Percentiles rank a stretch among this genome's conserved stretches.
Conservation (phyloP, 768 basidiomycete species). For the Rubroboletus pulcherrimus region DNA sequence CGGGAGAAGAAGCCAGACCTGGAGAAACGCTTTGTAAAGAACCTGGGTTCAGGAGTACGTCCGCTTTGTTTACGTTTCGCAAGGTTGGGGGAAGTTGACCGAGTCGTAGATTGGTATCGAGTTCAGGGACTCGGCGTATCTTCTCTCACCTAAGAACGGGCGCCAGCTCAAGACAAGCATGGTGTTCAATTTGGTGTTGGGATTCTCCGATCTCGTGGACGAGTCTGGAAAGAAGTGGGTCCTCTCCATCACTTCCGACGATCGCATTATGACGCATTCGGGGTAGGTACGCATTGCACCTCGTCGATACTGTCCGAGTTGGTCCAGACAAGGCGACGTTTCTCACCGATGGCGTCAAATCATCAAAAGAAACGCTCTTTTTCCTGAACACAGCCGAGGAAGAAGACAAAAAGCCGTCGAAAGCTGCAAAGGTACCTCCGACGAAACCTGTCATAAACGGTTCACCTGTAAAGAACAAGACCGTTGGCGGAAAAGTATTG, state of each 20-base stretch:
- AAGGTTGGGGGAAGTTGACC: not conserved
- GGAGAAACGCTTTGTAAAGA: slow-evolving; percentile 83
- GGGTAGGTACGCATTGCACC: slow-evolving; percentile 76
- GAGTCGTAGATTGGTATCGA: slow-evolving; percentile 85
- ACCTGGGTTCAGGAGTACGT: slow-evolving; percentile 83
- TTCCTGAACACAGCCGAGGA: slow-evolving; percentile 65
- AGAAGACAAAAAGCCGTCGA: slow-evolving; percentile 53
- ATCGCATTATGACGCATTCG: not conserved
- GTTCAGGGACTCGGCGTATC: slow-evolving; percentile 84
- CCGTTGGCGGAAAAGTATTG: slow-evolving; percentile 79
- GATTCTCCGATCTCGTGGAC: slow-evolving; percentile 80
- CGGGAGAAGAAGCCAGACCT: slow-evolving; percentile 78
- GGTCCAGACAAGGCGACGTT: slow-evolving; percentile 60
- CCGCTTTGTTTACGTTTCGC: not conserved
- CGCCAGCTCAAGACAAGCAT: slow-evolving; percentile 72
- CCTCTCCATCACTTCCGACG: not conserved
- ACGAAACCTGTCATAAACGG: slow-evolving; percentile 56
- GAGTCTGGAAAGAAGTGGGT: slow-evolving; percentile 71
- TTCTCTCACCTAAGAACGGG: slow-evolving; percentile 77
- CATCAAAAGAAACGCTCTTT: slow-evolving; percentile 83
- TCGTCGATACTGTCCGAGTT: slow-evolving; percentile 85
- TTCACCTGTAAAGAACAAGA: slow-evolving; percentile 65
- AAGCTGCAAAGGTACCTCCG: slow-evolving; percentile 50
- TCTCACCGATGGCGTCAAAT: slow-evolving; percentile 82
- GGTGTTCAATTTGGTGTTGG: slow-evolving; percentile 81